Base-by-base conservation (phyloP, 2,329 filamentous ascomycete genomes). In the Pochonia chlamydosporia region DNA sequence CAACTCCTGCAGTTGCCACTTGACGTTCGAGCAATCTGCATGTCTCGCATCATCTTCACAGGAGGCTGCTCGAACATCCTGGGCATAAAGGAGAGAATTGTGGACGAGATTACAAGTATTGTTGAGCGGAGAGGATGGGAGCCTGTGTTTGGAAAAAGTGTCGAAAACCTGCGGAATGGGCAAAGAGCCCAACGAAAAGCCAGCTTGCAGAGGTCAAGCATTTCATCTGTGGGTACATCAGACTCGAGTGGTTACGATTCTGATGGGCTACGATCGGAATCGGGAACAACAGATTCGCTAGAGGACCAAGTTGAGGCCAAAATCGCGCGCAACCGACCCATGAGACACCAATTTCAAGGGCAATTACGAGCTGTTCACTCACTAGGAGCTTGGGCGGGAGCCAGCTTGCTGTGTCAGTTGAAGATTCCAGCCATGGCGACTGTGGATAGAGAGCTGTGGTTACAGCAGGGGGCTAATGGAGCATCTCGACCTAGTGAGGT, bases 31-130 rank as follows among this genome's bases (percentile, higher is more conserved):
- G 84, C 87, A 1, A 69, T 85, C 4, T 96, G 92, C 64, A 93
- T 96, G 82, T 84, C 90, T 1, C 86, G 92, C 33, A 87, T 97
- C 40, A 73, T 96, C 14, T 87, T 99, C 59, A 85, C 85, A 0
- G 93, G 93, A 26, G 89, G 89, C 2, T 86, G 86, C 41, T 82
- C 89, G 5, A 78, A 78, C 23, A 82, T 96, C 8, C 78, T 91
- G 1, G 93, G 93, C 1, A 69, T 99, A 23, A 89, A 88, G 54
- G 74, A 77, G 21, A 81, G 92, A 23, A 76, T 96, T 31, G 67
- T 96, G 26, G 78, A 85, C 48, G 91, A 97, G 57, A 68, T 97
- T 1, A 75, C 78, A 4, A 66, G 70, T 1, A 69, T 96, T 1
- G 75, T 93, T 5, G 72, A 82, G 14, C 70, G 75, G 39, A 73